These are phyloP conservation scores for Ceratobasidium sp. DNA, from an alignment of 1,284 basidiomycete species.

Conservation along the genomic window DNA sequence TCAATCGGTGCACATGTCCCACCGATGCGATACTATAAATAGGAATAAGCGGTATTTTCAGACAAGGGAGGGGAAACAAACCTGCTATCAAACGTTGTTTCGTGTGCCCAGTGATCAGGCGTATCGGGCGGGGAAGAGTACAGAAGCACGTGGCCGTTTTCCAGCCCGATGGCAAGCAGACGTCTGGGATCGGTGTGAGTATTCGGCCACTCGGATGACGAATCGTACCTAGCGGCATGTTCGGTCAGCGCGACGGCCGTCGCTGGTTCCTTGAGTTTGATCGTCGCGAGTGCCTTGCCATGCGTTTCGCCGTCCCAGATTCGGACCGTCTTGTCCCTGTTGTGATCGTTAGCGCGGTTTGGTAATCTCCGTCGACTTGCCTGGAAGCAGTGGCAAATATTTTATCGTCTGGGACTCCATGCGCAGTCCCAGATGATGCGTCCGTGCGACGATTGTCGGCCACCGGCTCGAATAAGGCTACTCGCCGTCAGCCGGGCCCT, in stretches of 20 bases:
- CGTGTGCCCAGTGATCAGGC: constrained; percentile 58
- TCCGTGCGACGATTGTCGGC: constrained; percentile 80
- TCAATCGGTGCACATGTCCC: constrained; percentile 70
- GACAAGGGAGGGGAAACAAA: constrained; percentile 45
- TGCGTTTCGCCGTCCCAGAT: constrained; percentile 7
- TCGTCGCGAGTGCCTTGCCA: constrained; percentile 58
- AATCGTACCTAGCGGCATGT: constrained; percentile 52
- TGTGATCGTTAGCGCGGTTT: too few species aligned
- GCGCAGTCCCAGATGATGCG: constrained; percentile 96
- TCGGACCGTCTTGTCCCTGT: constrained; percentile 82
- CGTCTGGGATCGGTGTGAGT: constrained; percentile 53
- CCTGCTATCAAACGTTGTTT: constrained; percentile 57
- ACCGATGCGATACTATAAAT: constrained; percentile 64
- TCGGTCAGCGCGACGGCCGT: constrained; percentile 65
- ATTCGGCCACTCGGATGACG: constrained; percentile 3
- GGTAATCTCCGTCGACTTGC: neutral
- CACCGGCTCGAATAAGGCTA: constrained; percentile 63
- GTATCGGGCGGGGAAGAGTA: constrained; percentile 53
- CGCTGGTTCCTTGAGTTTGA: constrained; percentile 68
- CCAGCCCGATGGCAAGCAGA: constrained; percentile 67
- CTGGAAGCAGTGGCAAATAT: constrained; percentile 92
- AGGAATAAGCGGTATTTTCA: constrained; percentile 37
- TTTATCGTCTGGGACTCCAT: constrained; percentile 74
- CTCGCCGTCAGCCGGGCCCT: too few species aligned
- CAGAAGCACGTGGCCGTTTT: constrained; percentile 69